Base-by-base conservation (phyloP, 2,329 filamentous ascomycete species). In the Harringtonia lauricola region DNA sequence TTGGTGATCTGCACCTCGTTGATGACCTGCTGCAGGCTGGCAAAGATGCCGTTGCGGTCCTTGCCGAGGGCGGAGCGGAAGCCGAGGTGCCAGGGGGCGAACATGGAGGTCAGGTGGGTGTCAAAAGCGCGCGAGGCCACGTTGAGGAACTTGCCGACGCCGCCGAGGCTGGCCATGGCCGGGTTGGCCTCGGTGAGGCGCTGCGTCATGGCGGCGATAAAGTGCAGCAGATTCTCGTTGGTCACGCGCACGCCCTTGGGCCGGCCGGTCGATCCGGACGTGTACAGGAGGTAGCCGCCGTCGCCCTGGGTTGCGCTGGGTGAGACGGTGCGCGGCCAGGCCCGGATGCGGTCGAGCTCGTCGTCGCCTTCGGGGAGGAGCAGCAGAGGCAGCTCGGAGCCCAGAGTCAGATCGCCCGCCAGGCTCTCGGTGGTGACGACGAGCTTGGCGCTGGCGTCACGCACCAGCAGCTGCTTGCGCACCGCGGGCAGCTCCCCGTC, bases 221-320 rank as follows among this genome's bases (percentile, higher is more conserved):
- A 54, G 18, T 51, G 47, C 12, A 41, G 15, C 3, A 55, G 41
- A 54, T 79, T 82, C 39, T 72, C 66, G 54, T 78, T 78, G 15
- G 68, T 65, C 17, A 77, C 70, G 49, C 74, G 74, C 30, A 79
- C 74, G 1, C 74, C 74, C 52, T 79, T 79, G 2, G 74, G 74
- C 21, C 64, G 65, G 7, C 73, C 74, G 0, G 74, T 78, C 14
- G 73, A 79, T 33, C 70, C 70, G 24, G 74, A 76, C 39, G 73
- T 76, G 53, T 76, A 76, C 45, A 74, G 72, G 36, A 69, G 61
- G 46, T 70, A 71, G 50, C 64, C 66, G 10, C 66, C 66, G 3
- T 55, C 48, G 2, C n/a, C n/a, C n/a, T n/a, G n/a, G n/a, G n/a
- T n/a, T n/a, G 63, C 60, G 8, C 51, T 81, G 74, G 2, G 72